A percentile compares a stretch with the other conserved stretches of the same genome.
Conservation (phyloP, 306 rosid species). For the Lathyrus aphaca region DNA sequence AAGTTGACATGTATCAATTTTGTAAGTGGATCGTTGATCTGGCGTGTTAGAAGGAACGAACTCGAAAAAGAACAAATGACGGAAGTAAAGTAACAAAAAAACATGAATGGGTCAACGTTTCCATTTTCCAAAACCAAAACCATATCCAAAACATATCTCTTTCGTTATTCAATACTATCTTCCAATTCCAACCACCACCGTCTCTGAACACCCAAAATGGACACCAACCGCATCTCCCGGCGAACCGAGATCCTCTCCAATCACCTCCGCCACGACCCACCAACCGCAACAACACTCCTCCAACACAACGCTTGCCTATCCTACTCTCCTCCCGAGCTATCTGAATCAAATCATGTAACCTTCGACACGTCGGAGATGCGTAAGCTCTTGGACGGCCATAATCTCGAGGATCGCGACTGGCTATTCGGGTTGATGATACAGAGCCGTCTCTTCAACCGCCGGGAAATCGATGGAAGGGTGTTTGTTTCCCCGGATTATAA, state of each 20-base stretch:
- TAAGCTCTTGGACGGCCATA: slow-evolving; percentile 65
- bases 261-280: slow-evolving; percentile 32
- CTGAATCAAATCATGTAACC: not conserved
- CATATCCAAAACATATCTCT: no score
- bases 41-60: not conserved
- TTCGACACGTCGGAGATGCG: slow-evolving; percentile 69
- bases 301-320: slow-evolving; percentile 12
- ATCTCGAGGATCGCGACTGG: slow-evolving; percentile 81
- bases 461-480: slow-evolving; percentile 50
- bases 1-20: no score
- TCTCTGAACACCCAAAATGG: slow-evolving; percentile 8
- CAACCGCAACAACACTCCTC: not conserved
- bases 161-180: not conserved
- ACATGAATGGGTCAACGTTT: not conserved
- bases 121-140: no score
- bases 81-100: not conserved
- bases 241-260: slow-evolving; percentile 30
- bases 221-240: slow-evolving; percentile 32
- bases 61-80: not conserved
- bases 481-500: slow-evolving; percentile 78
- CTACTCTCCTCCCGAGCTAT: slow-evolving; percentile 43
- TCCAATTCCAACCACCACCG: not conserved
- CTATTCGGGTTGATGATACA: slow-evolving; percentile 58
- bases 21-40: no score
- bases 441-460: slow-evolving; percentile 71